These are phyloP conservation scores for Turnera subulata DNA, from an alignment of 345 rosid genomes.

Conservation along the genomic window DNA sequence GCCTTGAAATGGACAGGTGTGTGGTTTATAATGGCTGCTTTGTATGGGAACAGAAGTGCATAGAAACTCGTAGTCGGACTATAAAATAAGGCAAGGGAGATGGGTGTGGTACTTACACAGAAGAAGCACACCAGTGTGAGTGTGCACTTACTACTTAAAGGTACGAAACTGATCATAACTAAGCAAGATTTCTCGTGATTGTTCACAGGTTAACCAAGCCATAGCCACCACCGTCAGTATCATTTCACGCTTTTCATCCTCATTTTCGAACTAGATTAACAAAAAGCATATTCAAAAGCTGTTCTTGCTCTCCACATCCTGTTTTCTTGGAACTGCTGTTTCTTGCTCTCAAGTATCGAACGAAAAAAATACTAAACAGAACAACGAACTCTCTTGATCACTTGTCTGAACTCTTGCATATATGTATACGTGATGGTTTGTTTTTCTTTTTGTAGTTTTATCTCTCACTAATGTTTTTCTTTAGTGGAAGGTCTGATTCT, in stretches of 20 bases:
- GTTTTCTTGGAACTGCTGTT: too few relatives aligned
- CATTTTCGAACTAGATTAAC: slow-evolving; percentile 5
- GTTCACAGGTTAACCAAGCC: slow-evolving; percentile 39
- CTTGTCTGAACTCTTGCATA: not conserved
- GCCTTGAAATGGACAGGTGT: slow-evolving; percentile 24
- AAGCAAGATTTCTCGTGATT: slow-evolving; percentile 42
- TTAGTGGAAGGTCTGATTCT: slow-evolving; percentile 8
- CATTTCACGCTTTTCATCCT: slow-evolving; percentile 35
- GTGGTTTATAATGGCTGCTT: slow-evolving; percentile 11
- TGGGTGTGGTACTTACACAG: not conserved
- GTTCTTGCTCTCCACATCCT: too few relatives aligned
- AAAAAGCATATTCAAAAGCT: too few relatives aligned
- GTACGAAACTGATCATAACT: slow-evolving; percentile 1
- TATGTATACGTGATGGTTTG: not conserved
- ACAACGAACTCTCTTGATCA: slow-evolving; percentile 10
- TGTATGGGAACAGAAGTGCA: slow-evolving; percentile 14
- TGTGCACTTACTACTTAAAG: not conserved
- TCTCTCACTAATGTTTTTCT: too few relatives aligned
- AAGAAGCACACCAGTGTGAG: not conserved
- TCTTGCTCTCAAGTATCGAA: too few relatives aligned
- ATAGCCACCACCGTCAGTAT: slow-evolving; percentile 25
- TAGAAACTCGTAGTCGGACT: slow-evolving; percentile 19
- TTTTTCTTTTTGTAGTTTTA: too few relatives aligned
- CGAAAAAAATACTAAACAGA: slow-evolving; percentile 6
- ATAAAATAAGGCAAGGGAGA: not conserved